phyloP scores from a whole-genome alignment of 2,329 filamentous ascomycete species.

The Knoxdaviesia capensis region DNA sequence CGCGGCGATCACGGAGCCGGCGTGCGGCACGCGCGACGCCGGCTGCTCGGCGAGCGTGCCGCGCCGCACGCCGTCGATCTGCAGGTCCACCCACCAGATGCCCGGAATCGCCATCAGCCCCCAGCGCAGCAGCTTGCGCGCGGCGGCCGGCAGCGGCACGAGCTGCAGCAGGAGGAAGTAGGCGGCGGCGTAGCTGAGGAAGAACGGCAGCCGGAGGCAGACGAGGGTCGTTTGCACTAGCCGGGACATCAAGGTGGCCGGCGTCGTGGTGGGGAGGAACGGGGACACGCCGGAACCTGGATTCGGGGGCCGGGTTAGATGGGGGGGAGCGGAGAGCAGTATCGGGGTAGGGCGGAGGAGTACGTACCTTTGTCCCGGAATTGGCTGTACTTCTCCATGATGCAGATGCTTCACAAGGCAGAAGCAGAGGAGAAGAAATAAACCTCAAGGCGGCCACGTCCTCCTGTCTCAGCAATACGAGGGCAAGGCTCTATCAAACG shows the following conservation, averaged over 20 bases:
- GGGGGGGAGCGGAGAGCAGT: neutral
- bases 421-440: too few species aligned
- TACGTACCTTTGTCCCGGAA: conserved; percentile 66
- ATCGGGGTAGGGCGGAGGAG: neutral
- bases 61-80: conserved; percentile 88
- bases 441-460: too few species aligned
- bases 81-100: conserved; percentile 97
- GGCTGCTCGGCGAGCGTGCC: conserved; percentile 66
- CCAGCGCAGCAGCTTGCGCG: conserved; percentile 78
- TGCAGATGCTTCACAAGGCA: conserved; percentile 1
- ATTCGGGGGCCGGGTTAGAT: neutral
- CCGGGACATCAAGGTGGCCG: conserved; percentile 39
- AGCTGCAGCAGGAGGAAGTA: conserved; percentile 74
- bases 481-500: too few species aligned
- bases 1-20: conserved; percentile 66
- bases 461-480: too few species aligned
- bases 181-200: conserved; percentile 42
- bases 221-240: conserved; percentile 56
- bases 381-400: conserved; percentile 89
- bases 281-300: conserved; percentile 87
- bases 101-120: conserved; percentile 70
- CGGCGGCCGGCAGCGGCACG: conserved; percentile 41
- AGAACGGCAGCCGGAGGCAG: conserved; percentile 57
- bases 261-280: conserved; percentile 65
- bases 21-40: conserved; percentile 52